Evolutionary conservation across 1,284 basidiomycete species (phyloP).

Genomic region (Apiotrichum montevideense): DNA sequence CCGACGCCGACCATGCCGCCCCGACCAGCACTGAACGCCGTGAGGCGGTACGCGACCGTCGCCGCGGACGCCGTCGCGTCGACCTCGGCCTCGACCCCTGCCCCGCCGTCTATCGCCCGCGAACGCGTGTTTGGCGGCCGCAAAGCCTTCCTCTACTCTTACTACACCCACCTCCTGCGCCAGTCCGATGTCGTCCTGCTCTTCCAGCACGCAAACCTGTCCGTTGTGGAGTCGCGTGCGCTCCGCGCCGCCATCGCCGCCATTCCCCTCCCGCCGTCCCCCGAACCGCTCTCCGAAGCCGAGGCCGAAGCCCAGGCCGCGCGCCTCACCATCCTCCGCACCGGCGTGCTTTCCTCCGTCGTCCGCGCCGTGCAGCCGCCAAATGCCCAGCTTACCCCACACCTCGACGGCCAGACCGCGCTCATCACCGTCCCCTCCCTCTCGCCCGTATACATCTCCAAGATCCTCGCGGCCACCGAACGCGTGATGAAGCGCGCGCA

Average conservation of each 20-base stretch:
- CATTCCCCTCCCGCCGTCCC: constrained; percentile 26
- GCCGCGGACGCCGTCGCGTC: constrained; percentile 8
- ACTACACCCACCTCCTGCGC: constrained; percentile 44
- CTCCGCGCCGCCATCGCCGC: constrained; percentile 37
- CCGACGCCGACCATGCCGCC: constrained; percentile 12
- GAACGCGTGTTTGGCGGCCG: constrained; percentile 36
- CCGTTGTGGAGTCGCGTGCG: constrained; percentile 33
- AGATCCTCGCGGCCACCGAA: constrained; percentile 36
- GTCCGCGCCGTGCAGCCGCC: constrained; percentile 22
- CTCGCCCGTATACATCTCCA: constrained; percentile 43
- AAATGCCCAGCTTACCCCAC: constrained; percentile 2
- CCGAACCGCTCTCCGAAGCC: constrained; percentile 7
- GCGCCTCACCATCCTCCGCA: constrained; percentile 40
- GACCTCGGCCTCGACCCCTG: not conserved
- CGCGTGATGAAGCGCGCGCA: constrained; percentile 25
- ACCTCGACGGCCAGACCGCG: constrained; percentile 27
- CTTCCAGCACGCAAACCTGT: constrained; percentile 46
- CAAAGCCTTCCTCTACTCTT: constrained; percentile 45
- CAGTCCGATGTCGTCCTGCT: constrained; percentile 43
- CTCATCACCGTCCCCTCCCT: constrained; percentile 41
- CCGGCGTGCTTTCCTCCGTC: constrained; percentile 36
- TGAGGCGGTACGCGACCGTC: constrained; percentile 15
- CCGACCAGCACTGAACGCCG: constrained; percentile 11
- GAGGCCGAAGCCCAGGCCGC: constrained; percentile 14
- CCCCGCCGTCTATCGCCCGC: not conserved